Evolutionary conservation across 108 stramenopile genomes (phyloP).

Genomic region (Cyclotella baltica): DNA sequence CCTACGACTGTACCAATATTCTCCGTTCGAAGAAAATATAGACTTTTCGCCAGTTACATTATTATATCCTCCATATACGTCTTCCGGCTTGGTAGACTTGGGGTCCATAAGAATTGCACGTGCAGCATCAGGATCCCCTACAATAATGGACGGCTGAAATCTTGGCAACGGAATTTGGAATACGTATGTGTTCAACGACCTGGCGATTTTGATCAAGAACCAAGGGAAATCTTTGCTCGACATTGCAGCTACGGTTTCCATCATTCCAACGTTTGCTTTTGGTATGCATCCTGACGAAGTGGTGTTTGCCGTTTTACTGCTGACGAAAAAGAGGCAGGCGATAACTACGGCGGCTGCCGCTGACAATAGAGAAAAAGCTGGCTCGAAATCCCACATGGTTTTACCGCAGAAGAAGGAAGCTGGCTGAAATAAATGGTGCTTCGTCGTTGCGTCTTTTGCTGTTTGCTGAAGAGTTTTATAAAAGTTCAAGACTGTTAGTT

Average conservation of each 20-base stretch:
- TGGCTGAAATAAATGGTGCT: no score
- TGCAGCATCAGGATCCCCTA: background rate
- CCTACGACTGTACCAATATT: slow-evolving; percentile 4
- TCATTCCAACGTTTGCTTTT: background rate
- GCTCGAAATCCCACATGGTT: no score
- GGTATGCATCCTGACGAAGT: no score
- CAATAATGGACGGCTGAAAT: background rate
- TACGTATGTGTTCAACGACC: background rate
- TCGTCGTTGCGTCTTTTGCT: no score
- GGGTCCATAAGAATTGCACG: background rate
- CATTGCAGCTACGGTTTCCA: background rate
- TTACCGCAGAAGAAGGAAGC: no score
- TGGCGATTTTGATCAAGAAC: background rate
- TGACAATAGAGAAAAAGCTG: no score
- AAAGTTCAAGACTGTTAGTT: no score
- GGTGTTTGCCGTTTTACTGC: no score
- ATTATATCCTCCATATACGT: background rate
- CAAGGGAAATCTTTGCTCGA: background rate
- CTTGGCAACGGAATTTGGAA: background rate
- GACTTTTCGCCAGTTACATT: background rate
- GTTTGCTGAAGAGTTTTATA: no score
- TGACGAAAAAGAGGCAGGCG: no score
- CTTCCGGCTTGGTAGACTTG: background rate
- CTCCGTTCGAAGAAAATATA: background rate
- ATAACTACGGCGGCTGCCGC: no score